Base-by-base conservation (phyloP, 805 yeast genomes). In the Alloascoidea hylecoeti region DNA sequence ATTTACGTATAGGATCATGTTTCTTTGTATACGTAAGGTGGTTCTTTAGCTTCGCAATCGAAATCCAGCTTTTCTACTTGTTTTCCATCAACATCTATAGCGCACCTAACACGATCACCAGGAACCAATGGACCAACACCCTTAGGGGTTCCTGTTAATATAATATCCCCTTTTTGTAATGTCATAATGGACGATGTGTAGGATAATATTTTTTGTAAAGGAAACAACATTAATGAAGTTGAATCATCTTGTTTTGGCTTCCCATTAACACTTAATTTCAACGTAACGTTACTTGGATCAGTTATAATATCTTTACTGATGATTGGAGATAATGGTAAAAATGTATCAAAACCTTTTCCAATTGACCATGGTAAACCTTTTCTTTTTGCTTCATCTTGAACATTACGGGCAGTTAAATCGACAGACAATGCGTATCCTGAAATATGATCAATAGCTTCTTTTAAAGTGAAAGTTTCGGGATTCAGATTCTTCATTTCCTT, bases 311-410 rank as follows among this genome's bases (percentile, higher is more conserved):
- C 55, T 49, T 81, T 79, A 5, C 88, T 72, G 39, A 92, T 78
- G 46, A 75, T 72, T 15, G 63, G 57, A 4, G 94, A 78, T n/a
- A 92, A 53, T 1, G 99, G 99, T 54, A 83, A 66, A 57, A 92
- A 92, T 0, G 98, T 89, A 52, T 92, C 99, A 56, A 86, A 89
- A 0, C 98, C 98, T 55, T 92, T 92, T 27, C 92, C 95, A 46
- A 86, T 84, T 3, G 89, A 61, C 99, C 99, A 92, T 3, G 99
- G 98, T 38, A 89, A 66, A 1, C 97, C 97, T 57, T 84, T 85
- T 60, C 69, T 70, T 60, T 92, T 92, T 28, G 96, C 96, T 50
- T 77, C 95, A 51, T 81, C 88, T 60, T 92, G 99, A 18, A 92
- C 94, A 51, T 88, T 85, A 56, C 99, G 72, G 0, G 95, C 97